phyloP scores from a whole-genome alignment of 2,329 filamentous ascomycete genomes.

The Phoma sp. region DNA sequence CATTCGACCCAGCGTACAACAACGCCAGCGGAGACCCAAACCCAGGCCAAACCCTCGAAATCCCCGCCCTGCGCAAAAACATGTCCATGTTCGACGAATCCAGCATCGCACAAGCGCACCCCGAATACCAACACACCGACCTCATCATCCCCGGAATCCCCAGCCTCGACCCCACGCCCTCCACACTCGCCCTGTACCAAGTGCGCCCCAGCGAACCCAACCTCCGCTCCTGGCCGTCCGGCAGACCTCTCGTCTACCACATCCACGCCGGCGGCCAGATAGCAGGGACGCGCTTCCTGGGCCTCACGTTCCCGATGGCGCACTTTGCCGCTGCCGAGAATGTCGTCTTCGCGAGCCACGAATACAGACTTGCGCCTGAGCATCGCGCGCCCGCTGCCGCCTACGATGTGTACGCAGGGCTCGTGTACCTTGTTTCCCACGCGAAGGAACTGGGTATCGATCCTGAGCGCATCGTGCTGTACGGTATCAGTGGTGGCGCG shows the following conservation, averaged over 20 bases:
- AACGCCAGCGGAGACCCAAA: neutral
- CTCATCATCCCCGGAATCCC: neutral
- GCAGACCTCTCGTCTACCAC: constrained; percentile 26
- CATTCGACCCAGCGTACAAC: constrained; percentile 6
- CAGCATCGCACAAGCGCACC: neutral
- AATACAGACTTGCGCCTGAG: constrained; percentile 56
- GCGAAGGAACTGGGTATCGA: constrained; percentile 52
- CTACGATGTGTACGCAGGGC: constrained; percentile 37
- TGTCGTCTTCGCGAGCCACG: constrained; percentile 29
- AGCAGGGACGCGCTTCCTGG: constrained; percentile 31
- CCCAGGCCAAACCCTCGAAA: neutral
- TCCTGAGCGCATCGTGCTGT: constrained; percentile 48
- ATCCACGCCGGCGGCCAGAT: constrained; percentile 54
- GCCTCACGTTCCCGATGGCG: constrained; percentile 33
- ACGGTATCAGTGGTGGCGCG: constrained; percentile 55
- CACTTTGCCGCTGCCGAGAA: constrained; percentile 31
- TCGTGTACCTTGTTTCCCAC: constrained; percentile 42
- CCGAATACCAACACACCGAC: constrained; percentile 1
- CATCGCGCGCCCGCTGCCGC: constrained; percentile 46
- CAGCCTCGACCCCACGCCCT: neutral
- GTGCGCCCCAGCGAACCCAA: neutral
- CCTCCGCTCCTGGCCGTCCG: neutral
- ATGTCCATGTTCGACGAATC: neutral
- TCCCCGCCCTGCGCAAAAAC: neutral
- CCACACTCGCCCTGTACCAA: constrained; percentile 3